phyloP scores from a whole-genome alignment of 2,329 filamentous ascomycete genomes.

The Coniella lustricola region DNA sequence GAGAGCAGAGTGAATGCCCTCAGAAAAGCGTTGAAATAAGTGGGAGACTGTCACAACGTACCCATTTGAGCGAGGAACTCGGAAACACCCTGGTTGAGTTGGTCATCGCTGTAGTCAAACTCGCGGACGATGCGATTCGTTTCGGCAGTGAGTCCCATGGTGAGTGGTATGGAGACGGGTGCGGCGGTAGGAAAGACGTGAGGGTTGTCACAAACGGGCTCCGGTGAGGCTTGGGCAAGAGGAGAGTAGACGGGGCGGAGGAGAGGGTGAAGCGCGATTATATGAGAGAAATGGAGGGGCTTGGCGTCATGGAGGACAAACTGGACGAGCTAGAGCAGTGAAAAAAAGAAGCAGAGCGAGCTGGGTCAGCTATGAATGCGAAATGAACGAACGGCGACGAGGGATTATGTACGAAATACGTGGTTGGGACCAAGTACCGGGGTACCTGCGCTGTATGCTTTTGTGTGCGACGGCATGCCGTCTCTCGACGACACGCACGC shows the following conservation, averaged over 20 bases:
- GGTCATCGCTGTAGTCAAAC: slow-evolving; percentile 75
- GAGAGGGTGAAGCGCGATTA: slow-evolving; percentile 26
- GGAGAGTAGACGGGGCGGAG: slow-evolving; percentile 34
- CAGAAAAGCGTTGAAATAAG: neutral
- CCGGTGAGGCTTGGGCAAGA: slow-evolving; percentile 32
- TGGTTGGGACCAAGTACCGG: slow-evolving; percentile 1
- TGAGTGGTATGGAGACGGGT: slow-evolving; percentile 48
- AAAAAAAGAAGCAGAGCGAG: slow-evolving; percentile 15
- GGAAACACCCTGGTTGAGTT: slow-evolving; percentile 71
- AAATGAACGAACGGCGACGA: neutral
- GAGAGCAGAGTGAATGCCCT: slow-evolving; percentile 2
- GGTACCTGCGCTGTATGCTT: neutral
- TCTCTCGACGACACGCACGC: neutral
- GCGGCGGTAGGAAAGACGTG: slow-evolving; percentile 46
- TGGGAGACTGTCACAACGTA: slow-evolving; percentile 25
- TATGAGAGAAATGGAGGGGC: slow-evolving; percentile 30
- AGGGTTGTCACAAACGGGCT: slow-evolving; percentile 48
- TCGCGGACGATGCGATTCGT: slow-evolving; percentile 73
- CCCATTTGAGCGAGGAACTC: slow-evolving; percentile 87
- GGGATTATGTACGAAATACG: neutral
- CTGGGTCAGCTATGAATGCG: slow-evolving; percentile 26
- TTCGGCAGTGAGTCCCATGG: slow-evolving; percentile 60
- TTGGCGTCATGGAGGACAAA: slow-evolving; percentile 45
- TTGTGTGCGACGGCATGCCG: neutral
- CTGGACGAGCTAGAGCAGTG: slow-evolving; percentile 39